Base-by-base conservation (phyloP, 495 filamentous ascomycete genomes). In the Apodospora peruviana region DNA sequence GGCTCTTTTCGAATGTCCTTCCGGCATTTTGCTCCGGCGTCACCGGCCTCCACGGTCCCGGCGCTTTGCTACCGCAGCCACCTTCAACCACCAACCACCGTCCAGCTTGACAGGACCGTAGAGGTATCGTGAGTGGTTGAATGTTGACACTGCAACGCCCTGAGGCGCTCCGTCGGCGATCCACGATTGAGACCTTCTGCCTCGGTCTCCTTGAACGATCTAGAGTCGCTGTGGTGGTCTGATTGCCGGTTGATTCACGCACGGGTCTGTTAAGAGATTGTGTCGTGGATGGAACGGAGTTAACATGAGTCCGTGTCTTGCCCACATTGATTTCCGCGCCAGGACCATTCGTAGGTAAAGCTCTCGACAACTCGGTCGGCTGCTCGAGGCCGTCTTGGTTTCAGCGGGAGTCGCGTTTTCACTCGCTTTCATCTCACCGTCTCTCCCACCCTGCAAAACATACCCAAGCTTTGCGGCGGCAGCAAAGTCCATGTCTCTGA, bases 401-500 rank as follows among this genome's bases (percentile, higher is more conserved):
- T 52, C 45, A 50, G 48, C 45, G 45, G 50, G 45, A 49, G 42
- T 20, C 48, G 38, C 34, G 29, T 29, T 24, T 46, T 39, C 40
- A 43, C 16, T 32, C 40, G 40, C 22, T n/a, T 20, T 34, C 40
- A 43, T 44, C 19, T 39, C 22, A 24, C 24, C 7, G 22, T 41
- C 17, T 45, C 48, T 45, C 43, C 18, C 19, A n/a, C n/a, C 20
- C 44, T 27, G 35, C 43, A 45, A 52, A 52, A 40, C 49, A 51
- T 32, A 51, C 21, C 48, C 32, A 23, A 40, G 11, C 27, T 45
- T 41, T 10, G 16, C 35, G 29, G 40, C 44, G 46, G 32, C 40
- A 45, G 32, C 18, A 43, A 27, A 51, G 42, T 38, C 55, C 52
- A 50, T 56, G 45, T 52, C 55, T 57, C 48, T 51, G 46, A 21